Evolutionary conservation across 106 monocot genomes (phyloP).

Genomic region (Dendrobium catenatum): DNA sequence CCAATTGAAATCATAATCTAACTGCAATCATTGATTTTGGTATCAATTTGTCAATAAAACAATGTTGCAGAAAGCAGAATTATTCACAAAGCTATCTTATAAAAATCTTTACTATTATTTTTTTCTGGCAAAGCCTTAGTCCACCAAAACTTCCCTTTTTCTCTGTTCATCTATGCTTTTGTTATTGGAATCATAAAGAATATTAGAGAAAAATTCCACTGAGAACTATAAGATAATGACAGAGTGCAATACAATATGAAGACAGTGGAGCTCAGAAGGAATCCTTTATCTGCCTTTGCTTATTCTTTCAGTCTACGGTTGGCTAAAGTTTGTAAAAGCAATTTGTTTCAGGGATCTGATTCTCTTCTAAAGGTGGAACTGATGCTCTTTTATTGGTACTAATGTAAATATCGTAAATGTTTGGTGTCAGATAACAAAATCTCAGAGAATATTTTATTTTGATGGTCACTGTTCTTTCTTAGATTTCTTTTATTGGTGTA

Average conservation of each 20-base stretch:
- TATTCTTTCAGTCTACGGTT: background rate
- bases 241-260: background rate
- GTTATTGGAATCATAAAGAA: background rate
- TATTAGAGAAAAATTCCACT: background rate
- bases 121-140: background rate
- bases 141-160: slow-evolving; percentile 1
- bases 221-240: background rate
- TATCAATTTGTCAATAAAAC: background rate
- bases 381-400: background rate
- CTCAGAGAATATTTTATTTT: no score
- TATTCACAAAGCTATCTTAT: background rate
- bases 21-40: background rate
- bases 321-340: background rate
- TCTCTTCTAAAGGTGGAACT: slow-evolving; percentile 1
- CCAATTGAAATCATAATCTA: background rate
- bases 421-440: background rate
- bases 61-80: background rate
- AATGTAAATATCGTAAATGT: background rate
- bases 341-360: slow-evolving; percentile 1
- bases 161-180: background rate
- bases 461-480: no score
- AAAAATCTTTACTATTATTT: background rate
- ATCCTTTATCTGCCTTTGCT: background rate
- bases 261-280: background rate
- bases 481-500: no score